Percentiles rank a stretch among this genome's conserved stretches.
Conservation (phyloP, 2,329 filamentous ascomycete genomes). For the Ceratocystis ficicola region DNA sequence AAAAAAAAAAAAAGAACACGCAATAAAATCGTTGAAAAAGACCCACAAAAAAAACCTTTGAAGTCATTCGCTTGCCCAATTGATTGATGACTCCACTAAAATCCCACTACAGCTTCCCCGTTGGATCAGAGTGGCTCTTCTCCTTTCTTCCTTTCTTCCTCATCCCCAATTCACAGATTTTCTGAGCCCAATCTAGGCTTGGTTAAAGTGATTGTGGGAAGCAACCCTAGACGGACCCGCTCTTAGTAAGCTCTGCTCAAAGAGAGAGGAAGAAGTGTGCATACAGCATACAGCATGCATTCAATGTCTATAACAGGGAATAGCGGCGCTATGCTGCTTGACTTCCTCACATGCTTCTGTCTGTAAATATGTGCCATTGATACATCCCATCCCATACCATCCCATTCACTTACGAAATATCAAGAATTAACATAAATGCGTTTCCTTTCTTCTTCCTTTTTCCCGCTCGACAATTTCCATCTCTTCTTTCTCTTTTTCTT, state of each 20-base stretch:
- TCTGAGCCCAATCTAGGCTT: too few relatives aligned
- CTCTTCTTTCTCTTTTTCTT: not conserved
- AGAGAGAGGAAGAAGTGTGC: too few relatives aligned
- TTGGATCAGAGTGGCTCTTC: not conserved
- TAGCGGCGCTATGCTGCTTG: too few relatives aligned
- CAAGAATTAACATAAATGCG: not conserved
- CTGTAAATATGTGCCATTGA: too few relatives aligned
- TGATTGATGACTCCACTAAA: not conserved
- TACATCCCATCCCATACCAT: too few relatives aligned
- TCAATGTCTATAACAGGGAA: too few relatives aligned
- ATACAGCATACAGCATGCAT: too few relatives aligned
- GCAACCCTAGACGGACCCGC: too few relatives aligned
- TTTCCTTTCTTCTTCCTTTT: not conserved
- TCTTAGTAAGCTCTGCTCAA: too few relatives aligned
- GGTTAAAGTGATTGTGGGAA: too few relatives aligned
- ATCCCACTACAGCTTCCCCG: not conserved
- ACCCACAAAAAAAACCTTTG: not conserved
- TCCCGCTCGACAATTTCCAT: not conserved
- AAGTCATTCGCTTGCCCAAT: not conserved
- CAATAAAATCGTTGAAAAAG: not conserved
- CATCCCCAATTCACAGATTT: too few relatives aligned
- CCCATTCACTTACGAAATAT: not conserved
- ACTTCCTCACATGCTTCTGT: too few relatives aligned
- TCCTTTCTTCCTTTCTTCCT: not conserved
- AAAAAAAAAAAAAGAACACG: not conserved